A percentile compares a stretch with the other conserved stretches of the same genome.
Conservation (phyloP, 495 filamentous ascomycete species). For the Parathielavia hyrcaniae region DNA sequence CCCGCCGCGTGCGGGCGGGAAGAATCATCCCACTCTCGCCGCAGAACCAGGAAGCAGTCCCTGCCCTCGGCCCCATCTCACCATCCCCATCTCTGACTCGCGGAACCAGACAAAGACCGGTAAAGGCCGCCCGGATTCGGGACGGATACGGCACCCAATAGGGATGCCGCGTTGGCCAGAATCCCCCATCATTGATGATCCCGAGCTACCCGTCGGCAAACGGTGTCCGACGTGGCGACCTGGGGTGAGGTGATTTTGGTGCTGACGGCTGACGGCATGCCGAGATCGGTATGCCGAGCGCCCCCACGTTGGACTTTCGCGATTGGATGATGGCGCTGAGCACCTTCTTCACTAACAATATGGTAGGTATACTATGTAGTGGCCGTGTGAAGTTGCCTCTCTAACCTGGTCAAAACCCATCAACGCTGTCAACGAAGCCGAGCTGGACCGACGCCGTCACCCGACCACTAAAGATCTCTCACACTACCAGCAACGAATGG, state of each 20-base stretch:
- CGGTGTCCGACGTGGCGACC: background rate
- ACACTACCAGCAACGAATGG: background rate
- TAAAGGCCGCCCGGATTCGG: slow-evolving; percentile 2
- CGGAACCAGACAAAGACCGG: slow-evolving; percentile 6
- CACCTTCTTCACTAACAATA: background rate
- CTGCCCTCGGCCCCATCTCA: no score
- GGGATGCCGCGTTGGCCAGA: background rate
- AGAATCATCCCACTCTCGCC: background rate
- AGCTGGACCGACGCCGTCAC: background rate
- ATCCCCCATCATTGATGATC: background rate
- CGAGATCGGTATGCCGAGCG: slow-evolving; percentile 9
- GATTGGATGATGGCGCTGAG: background rate
- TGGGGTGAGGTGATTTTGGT: background rate
- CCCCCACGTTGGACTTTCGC: no score
- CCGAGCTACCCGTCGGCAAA: slow-evolving; percentile 2
- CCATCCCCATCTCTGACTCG: slow-evolving; percentile 2
- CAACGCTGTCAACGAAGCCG: background rate
- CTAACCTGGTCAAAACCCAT: background rate
- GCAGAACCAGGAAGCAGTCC: background rate
- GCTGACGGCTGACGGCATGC: slow-evolving; percentile 2
- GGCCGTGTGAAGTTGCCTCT: no score
- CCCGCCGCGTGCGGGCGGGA: no score
- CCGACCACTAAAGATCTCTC: background rate
- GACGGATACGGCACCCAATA: slow-evolving; percentile 5
- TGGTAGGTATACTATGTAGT: no score